These are phyloP conservation scores for Erucastrum elatum DNA, from an alignment of 345 rosid species.

Conservation along the genomic window DNA sequence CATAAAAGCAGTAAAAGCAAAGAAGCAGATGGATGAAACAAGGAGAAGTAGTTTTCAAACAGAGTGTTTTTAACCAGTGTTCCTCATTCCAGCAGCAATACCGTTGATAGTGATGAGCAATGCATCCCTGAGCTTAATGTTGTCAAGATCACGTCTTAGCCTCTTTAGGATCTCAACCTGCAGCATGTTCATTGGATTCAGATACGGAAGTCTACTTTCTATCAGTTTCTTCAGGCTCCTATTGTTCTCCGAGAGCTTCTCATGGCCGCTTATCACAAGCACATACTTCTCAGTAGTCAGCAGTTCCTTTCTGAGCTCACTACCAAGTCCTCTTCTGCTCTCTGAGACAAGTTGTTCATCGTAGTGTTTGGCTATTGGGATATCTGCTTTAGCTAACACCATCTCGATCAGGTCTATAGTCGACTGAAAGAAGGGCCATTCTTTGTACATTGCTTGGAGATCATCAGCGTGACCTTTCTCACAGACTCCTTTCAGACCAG, in stretches of 20 bases:
- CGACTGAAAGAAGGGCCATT: constrained; percentile 95
- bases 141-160: constrained; percentile 79
- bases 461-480: constrained; percentile 80
- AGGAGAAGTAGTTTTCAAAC: constrained; percentile 3
- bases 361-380: constrained; percentile 79
- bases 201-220: constrained; percentile 86
- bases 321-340: constrained; percentile 67
- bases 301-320: constrained; percentile 65
- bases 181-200: constrained; percentile 85
- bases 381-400: constrained; percentile 91
- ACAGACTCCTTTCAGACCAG: constrained; percentile 76
- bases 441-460: constrained; percentile 79
- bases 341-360: constrained; percentile 86
- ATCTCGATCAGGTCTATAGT: constrained; percentile 95
- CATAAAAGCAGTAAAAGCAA: constrained; percentile 1
- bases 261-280: constrained; percentile 73
- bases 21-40: background rate
- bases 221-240: constrained; percentile 83
- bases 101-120: constrained; percentile 88
- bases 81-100: constrained; percentile 97
- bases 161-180: constrained; percentile 89
- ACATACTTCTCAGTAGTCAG: constrained; percentile 68
- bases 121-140: constrained; percentile 82
- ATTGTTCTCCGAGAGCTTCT: constrained; percentile 68
- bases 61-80: constrained; percentile 52